phyloP scores from a whole-genome alignment of 2,329 filamentous ascomycete species.

The Microcyclospora pomicola region DNA sequence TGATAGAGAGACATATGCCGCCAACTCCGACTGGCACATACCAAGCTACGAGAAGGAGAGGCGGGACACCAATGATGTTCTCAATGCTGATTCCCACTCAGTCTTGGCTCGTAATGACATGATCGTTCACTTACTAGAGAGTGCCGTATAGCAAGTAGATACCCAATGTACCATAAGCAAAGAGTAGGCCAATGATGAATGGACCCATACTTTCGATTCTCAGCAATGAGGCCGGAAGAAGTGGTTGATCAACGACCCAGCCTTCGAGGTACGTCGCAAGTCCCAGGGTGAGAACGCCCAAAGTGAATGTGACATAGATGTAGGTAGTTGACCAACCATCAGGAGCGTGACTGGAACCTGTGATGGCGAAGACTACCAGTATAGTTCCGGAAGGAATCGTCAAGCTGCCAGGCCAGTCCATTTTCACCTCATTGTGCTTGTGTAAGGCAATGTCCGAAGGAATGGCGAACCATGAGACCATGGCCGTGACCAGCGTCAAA shows the following conservation, averaged over 20 bases:
- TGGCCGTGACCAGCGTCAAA: constrained; percentile 32
- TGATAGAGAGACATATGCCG: constrained; percentile 49
- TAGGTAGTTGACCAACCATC: constrained; percentile 61
- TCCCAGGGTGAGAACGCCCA: constrained; percentile 47
- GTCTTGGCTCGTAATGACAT: not conserved
- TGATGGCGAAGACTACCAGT: constrained; percentile 61
- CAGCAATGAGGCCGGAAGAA: constrained; percentile 60
- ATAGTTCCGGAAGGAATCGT: constrained; percentile 52
- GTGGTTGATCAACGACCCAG: constrained; percentile 52
- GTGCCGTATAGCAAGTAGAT: constrained; percentile 58
- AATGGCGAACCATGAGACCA: constrained; percentile 35
- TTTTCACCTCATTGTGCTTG: constrained; percentile 31
- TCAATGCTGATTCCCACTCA: constrained; percentile 36
- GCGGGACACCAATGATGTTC: constrained; percentile 43
- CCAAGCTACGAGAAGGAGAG: constrained; percentile 54
- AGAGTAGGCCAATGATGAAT: constrained; percentile 46
- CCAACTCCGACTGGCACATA: constrained; percentile 54
- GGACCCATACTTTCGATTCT: constrained; percentile 54
- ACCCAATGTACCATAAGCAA: constrained; percentile 54
- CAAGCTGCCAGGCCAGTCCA: constrained; percentile 55
- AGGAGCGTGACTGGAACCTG: constrained; percentile 55
- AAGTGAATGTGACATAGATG: constrained; percentile 49
- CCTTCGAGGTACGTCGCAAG: constrained; percentile 57
- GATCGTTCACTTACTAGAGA: constrained; percentile 42
- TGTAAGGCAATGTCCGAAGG: constrained; percentile 34